Percentiles rank a stretch among this genome's conserved stretches.
Evolutionary conservation across 371 early-diverging fungal genomes (phyloP).

Genomic region (Amoeboaphelidium occidentale): DNA sequence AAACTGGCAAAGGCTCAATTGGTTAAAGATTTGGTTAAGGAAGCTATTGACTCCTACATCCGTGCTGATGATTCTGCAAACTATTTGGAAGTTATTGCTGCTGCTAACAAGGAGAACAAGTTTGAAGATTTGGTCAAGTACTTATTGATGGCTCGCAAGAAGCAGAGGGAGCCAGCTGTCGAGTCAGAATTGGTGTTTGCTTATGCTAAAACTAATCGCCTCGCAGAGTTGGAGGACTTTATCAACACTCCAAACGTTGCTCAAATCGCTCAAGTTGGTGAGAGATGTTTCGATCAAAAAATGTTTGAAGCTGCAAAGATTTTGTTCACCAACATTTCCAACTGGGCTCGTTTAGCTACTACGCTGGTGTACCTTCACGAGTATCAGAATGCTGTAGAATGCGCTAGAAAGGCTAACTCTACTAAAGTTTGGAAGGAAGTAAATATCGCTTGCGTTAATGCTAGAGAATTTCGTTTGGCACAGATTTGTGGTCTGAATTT

Average conservation of each 20-base stretch:
- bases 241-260: slow-evolving; percentile 77
- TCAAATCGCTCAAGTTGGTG: slow-evolving; percentile 65
- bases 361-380: slow-evolving; percentile 82
- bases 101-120: slow-evolving; percentile 49
- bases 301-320: slow-evolving; percentile 83
- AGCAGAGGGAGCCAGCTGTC: slow-evolving; percentile 66
- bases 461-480: slow-evolving; percentile 79
- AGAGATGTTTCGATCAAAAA: slow-evolving; percentile 72
- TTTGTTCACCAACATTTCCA: slow-evolving; percentile 72
- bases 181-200: slow-evolving; percentile 84
- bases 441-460: slow-evolving; percentile 72
- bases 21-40: slow-evolving; percentile 60
- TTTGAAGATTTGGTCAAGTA: slow-evolving; percentile 77
- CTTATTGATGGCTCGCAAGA: slow-evolving; percentile 74
- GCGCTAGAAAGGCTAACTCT: slow-evolving; percentile 88
- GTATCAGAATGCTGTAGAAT: slow-evolving; percentile 85
- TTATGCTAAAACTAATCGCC: slow-evolving; percentile 71
- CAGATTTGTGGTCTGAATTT: slow-evolving; percentile 90
- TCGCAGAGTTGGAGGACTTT: slow-evolving; percentile 78
- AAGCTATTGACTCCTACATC: slow-evolving; percentile 81
- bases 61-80: slow-evolving; percentile 73
- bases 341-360: slow-evolving; percentile 83
- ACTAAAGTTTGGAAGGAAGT: slow-evolving; percentile 95
- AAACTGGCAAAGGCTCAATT: slow-evolving; percentile 83
- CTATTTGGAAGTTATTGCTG: slow-evolving; percentile 63